Evolutionary conservation across 345 rosid genomes (phyloP).

Genomic region (Salix suchowensis): DNA sequence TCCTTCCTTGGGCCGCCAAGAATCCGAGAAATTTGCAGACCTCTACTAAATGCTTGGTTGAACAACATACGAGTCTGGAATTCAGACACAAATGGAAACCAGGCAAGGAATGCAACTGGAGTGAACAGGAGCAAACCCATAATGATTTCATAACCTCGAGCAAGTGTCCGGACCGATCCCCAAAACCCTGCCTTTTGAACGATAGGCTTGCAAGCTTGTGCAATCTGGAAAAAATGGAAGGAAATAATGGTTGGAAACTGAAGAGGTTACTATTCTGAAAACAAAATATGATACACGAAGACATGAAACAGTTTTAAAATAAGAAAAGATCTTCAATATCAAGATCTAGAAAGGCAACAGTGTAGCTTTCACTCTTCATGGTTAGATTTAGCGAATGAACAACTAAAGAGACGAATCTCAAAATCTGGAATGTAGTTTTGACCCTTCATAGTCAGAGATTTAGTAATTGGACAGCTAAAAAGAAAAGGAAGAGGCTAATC

Average conservation of each 20-base stretch:
- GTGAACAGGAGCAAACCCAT: constrained; percentile 95
- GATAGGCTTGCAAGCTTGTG: constrained; percentile 86
- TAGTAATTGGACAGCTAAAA: background rate
- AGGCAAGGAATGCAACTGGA: constrained; percentile 95
- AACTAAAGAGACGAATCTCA: no score
- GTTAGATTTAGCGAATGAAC: background rate
- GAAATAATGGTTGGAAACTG: background rate
- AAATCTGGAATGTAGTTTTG: background rate
- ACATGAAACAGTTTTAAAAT: no score
- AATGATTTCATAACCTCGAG: constrained; percentile 89
- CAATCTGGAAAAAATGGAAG: constrained; percentile 46
- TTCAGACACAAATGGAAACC: constrained; percentile 98
- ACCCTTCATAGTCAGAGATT: no score
- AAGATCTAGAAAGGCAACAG: background rate
- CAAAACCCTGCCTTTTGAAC: constrained; percentile 73
- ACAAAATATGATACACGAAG: background rate
- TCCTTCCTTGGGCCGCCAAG: constrained; percentile 92
- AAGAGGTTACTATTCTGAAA: background rate
- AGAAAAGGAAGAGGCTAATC: background rate
- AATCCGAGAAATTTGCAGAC: constrained; percentile 96
- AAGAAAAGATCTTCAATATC: no score
- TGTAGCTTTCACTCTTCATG: background rate
- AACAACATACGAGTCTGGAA: constrained; percentile 99
- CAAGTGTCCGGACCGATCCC: constrained; percentile 85
- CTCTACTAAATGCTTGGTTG: constrained; percentile 99